Evolutionary conservation across 108 stramenopile species (phyloP), one percentile per base, ranked within the genome.

Genomic region (Nitzschia putrida): DNA sequence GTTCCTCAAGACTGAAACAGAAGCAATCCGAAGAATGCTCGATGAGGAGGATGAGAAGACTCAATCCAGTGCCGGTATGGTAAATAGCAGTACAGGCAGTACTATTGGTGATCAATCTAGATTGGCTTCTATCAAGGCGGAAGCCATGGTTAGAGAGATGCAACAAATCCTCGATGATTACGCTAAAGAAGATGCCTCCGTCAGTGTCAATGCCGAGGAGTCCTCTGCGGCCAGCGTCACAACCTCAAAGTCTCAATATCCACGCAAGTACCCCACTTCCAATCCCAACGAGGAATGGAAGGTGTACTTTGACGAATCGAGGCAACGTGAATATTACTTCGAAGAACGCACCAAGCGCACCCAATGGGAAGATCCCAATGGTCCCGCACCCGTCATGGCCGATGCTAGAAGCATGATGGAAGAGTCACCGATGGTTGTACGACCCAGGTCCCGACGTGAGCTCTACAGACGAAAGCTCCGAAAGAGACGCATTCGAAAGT

Each of bases 261-360:
- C 71, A 11, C 39, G 57, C 6, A 61, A 70, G 26, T 80, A 61
- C 37, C 70, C 68, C 49, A 76, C 83, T 14, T 53, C 73, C 16
- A 80, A 82, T 64, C 73, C 80, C 9, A 67, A 65, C 39, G 83
- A 85, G 53, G 45, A 81, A 16, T 85, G 83, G 83, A 71, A 57
- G 34, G 84, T 79, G n/a, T 76, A 68, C 49, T 81, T 43, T 42
- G 80, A 85, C 37, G 75, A 77, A 40, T 65, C 47, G 23, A 70
- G 65, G 43, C 68, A 81, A 45, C 73, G 78, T 20, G 78, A 85
- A 40, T 85, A 75, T 63, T 85, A 79, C 49, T 58, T 63, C 43
- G 84, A 85, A 54, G 41, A 41, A 16, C 72, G 58, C 34, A 61
- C 71, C 22, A 74, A 77, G 21, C 40, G 40, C 1, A 78, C 80